Evolutionary conservation across 2,329 filamentous ascomycete species (phyloP), one percentile per base, ranked within the genome.

Genomic region (Stachybotrys elegans): DNA sequence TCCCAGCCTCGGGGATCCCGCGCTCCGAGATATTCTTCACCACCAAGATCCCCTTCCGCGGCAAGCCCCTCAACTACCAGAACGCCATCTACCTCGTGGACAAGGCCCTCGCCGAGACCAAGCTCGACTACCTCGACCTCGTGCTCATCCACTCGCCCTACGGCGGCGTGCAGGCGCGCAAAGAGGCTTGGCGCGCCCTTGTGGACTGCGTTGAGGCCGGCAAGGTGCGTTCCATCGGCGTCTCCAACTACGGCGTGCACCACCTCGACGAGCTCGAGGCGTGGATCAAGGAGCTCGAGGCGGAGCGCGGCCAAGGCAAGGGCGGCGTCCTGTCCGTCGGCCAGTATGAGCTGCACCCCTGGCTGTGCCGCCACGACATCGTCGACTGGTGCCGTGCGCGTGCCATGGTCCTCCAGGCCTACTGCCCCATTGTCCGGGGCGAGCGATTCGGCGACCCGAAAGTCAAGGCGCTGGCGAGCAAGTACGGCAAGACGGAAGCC

Each of bases 291-390:
- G 78, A 83, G 60, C 75, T 83, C 1, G 83, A 86, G 56, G 58
- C 61, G 16, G 78, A 80, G 61, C 74, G 77, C 35, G 80, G 79
- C 2, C 67, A 71, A 45, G 83, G 82, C 9, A 83, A 80, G 52
- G 82, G 79, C 36, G 88, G 88, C 20, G 70, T 88, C 32, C 76
- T 95, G 57, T 86, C 83, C 48, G 86, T 95, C 29, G 90, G 88
- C 32, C 91, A 95, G 66, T 89, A 86, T 66, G 91, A 96, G 67
- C 69, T 96, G 11, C 91, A 96, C 65, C 91, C 91, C 1, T 96
- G 89, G 90, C 79, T 90, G 34, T 75, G 82, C 8, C 75, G 90
- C n/a, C 69, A 74, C 19, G 89, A 95, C 57, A 88, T 96, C 48
- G 81, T 83, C 8, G 70, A 78, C 38, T 96, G 90, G 89, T 86